Evolutionary conservation across 169 alveolate species (phyloP).

Genomic region (Besnoitia besnoiti): DNA sequence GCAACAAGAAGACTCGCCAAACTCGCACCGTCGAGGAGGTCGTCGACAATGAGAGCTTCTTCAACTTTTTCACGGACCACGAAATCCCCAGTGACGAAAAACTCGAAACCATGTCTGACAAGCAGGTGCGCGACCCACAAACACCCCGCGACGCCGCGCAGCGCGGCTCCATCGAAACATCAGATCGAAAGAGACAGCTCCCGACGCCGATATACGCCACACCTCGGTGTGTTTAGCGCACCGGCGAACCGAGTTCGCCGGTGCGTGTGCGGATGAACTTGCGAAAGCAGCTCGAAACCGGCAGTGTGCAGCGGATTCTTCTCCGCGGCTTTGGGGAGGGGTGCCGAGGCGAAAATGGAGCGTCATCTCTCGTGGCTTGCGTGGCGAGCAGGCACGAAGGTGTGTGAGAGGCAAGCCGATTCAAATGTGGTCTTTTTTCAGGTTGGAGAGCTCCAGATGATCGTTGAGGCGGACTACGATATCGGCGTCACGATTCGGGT

Average conservation of each 20-base stretch:
- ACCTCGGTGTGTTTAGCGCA: too few species aligned
- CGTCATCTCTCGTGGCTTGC: not conserved
- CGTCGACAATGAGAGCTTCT: constrained; percentile 49
- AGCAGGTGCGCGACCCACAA: constrained; percentile 7
- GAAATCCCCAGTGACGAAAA: constrained; percentile 57
- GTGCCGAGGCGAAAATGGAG: not conserved
- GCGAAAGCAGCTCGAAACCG: too few species aligned
- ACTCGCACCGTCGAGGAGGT: constrained; percentile 36
- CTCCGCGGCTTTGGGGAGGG: not conserved
- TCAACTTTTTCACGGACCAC: constrained; percentile 59
- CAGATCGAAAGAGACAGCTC: too few species aligned
- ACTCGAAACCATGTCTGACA: constrained; percentile 39
- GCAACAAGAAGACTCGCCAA: constrained; percentile 50
- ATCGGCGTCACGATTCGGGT: constrained; percentile 58
- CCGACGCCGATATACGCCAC: too few species aligned
- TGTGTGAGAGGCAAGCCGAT: too few species aligned
- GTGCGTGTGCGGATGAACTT: too few species aligned
- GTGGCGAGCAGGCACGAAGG: not conserved
- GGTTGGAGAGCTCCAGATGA: constrained; percentile 60
- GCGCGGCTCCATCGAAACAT: too few species aligned
- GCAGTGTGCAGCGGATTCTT: too few species aligned
- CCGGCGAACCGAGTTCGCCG: too few species aligned
- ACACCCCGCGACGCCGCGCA: too few species aligned
- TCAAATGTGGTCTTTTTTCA: too few species aligned
- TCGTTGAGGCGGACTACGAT: constrained; percentile 68